Conservation (phyloP, 768 basidiomycete species). For the Rhodocollybia butyracea region DNA sequence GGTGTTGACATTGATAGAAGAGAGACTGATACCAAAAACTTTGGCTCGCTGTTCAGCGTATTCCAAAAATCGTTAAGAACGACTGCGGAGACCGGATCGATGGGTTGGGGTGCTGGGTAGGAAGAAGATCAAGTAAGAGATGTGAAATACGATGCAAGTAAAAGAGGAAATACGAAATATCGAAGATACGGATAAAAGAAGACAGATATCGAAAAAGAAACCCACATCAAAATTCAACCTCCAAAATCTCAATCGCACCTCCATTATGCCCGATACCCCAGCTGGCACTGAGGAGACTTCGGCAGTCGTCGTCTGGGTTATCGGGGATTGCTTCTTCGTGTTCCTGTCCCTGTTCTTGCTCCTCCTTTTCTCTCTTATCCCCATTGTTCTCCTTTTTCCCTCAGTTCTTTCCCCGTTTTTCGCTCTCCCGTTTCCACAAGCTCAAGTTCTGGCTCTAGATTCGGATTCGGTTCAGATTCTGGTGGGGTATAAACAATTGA, state of each 20-base stretch:
- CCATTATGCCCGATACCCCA: slow-evolving; percentile 84
- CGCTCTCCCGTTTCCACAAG: neutral
- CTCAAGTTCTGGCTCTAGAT: too few relatives aligned
- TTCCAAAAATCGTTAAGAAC: slow-evolving; percentile 6
- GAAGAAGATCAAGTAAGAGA: neutral
- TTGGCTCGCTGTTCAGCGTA: slow-evolving; percentile 10
- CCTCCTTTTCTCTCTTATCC: neutral
- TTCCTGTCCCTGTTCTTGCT: neutral
- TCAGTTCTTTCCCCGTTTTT: neutral
- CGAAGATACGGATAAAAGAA: too few relatives aligned
- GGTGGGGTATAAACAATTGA: too few relatives aligned
- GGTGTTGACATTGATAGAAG: neutral
- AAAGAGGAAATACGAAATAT: too few relatives aligned
- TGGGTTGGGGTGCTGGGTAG: neutral
- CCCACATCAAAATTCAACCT: slow-evolving; percentile 64
- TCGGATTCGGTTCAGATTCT: too few relatives aligned
- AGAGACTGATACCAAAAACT: neutral
- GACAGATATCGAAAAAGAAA: slow-evolving; percentile 7
- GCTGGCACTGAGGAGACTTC: slow-evolving; percentile 59
- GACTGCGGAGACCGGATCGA: neutral
- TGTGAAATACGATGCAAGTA: too few relatives aligned
- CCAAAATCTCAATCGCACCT: slow-evolving; percentile 68
- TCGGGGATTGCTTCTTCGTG: neutral
- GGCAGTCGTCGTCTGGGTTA: slow-evolving; percentile 48
- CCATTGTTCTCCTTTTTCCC: slow-evolving; percentile 1